A percentile compares a stretch with the other conserved stretches of the same genome.
Conservation (phyloP, 2,329 filamentous ascomycete genomes). For the Calonectria hongkongensis region DNA sequence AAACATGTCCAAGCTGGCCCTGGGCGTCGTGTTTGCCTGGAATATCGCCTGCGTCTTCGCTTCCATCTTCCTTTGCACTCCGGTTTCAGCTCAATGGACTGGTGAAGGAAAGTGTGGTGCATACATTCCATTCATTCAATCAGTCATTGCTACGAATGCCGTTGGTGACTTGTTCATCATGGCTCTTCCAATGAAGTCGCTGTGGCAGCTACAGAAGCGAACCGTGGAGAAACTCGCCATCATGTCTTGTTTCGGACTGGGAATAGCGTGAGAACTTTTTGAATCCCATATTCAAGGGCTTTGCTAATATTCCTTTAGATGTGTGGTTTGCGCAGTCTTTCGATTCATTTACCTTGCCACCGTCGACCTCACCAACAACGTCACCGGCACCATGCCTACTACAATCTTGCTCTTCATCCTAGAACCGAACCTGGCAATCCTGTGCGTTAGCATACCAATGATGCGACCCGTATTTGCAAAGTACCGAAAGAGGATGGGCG, state of each 20-base stretch:
- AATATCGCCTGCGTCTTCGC: conserved; percentile 63
- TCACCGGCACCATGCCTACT: conserved; percentile 64
- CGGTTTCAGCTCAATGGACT: conserved; percentile 66
- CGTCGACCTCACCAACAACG: conserved; percentile 59
- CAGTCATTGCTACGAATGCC: conserved; percentile 62
- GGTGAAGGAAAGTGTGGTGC: conserved; percentile 57
- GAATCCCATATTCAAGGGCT: fast-evolving
- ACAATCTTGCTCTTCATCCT: conserved; percentile 63
- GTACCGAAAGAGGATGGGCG: conserved; percentile 58
- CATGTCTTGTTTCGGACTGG: conserved; percentile 60
- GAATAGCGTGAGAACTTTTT: conserved; percentile 57
- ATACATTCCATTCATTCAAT: conserved; percentile 61
- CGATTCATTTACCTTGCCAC: conserved; percentile 61
- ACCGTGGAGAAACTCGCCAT: conserved; percentile 61
- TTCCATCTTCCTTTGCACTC: conserved; percentile 67
- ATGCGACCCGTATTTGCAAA: conserved; percentile 60
- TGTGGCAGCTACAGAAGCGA: conserved; percentile 62
- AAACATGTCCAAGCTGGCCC: conserved; percentile 56
- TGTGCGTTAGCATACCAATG: conserved; percentile 66
- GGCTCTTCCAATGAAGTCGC: conserved; percentile 60
- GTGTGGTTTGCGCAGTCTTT: conserved; percentile 62
- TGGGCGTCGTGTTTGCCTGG: conserved; percentile 63
- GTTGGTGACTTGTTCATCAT: conserved; percentile 62
- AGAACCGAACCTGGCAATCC: conserved; percentile 63
- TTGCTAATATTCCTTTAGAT: conserved; percentile 51